phyloP scores from a whole-genome alignment of 75 land plant species.

The Cupressus sempervirens region DNA sequence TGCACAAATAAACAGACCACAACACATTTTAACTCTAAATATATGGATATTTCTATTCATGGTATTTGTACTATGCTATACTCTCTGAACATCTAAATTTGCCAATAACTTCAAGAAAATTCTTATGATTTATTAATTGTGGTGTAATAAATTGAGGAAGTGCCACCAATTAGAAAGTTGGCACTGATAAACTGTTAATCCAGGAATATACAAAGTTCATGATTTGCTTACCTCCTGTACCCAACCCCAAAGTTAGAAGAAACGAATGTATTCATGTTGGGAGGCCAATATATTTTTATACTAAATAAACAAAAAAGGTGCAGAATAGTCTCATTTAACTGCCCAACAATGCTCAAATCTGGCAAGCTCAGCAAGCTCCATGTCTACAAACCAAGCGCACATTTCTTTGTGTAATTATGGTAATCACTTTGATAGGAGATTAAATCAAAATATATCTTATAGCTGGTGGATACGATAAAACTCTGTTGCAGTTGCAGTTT shows the following conservation, averaged over 20 bases:
- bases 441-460: not conserved
- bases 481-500: not conserved
- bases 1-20: not conserved
- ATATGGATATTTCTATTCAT: not conserved
- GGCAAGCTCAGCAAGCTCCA: not conserved
- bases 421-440: not conserved
- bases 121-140: not conserved
- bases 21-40: not conserved
- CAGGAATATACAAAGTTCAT: not conserved
- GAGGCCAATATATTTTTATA: not conserved
- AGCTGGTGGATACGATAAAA: not conserved
- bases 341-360: not conserved
- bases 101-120: not conserved
- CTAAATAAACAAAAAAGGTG: not conserved
- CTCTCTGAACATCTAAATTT: not conserved
- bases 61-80: not conserved
- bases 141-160: not conserved
- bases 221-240: not conserved
- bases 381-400: not conserved
- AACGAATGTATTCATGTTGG: not conserved
- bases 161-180: not conserved
- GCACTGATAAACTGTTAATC: not conserved
- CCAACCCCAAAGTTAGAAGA: not conserved
- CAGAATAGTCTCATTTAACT: not conserved
- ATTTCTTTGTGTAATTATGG: not conserved